Percentiles rank a stretch among this genome's conserved stretches.
phyloP scores from a whole-genome alignment of 169 alveolate genomes.

The Pseudocohnilembus persalinus region DNA sequence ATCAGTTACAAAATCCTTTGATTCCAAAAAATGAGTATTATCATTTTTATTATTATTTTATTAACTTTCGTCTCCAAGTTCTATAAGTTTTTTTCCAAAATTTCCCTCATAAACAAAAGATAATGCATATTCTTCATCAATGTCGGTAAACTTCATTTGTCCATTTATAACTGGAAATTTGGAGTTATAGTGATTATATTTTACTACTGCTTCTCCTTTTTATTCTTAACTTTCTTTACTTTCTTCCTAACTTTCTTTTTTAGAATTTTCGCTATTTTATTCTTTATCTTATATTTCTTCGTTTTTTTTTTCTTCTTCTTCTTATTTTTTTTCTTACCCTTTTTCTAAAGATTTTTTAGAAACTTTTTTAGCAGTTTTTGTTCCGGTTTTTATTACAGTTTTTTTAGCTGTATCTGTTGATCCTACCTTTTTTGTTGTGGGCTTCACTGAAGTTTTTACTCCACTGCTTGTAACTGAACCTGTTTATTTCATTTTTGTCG shows the following conservation, averaged over 20 bases:
- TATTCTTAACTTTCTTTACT: conserved; percentile 2
- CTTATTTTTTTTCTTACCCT: conserved; percentile 14
- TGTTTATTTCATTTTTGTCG: neutral
- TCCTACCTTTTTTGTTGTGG: neutral
- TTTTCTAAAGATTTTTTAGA: conserved; percentile 1
- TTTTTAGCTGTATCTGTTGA: neutral
- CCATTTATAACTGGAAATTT: neutral
- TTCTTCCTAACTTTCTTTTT: conserved; percentile 7
- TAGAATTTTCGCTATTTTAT: conserved; percentile 11
- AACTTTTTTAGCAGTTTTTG: conserved; percentile 1
- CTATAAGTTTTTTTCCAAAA: neutral
- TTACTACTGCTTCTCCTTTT: neutral
- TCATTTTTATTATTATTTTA: conserved; percentile 8
- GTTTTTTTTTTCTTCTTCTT: conserved; percentile 20
- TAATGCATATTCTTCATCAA: conserved; percentile 14
- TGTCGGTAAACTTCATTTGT: neutral
- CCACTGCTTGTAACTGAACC: neutral
- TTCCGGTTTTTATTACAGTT: neutral
- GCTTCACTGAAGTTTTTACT: neutral
- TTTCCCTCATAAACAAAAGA: neutral
- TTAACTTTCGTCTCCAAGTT: neutral
- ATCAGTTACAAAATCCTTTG: neutral
- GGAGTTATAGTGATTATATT: neutral
- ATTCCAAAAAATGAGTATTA: neutral
- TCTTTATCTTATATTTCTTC: neutral